Evolutionary conservation across 176 grass and related monocot genomes (phyloP).

Genomic region (Stipa capillata): DNA sequence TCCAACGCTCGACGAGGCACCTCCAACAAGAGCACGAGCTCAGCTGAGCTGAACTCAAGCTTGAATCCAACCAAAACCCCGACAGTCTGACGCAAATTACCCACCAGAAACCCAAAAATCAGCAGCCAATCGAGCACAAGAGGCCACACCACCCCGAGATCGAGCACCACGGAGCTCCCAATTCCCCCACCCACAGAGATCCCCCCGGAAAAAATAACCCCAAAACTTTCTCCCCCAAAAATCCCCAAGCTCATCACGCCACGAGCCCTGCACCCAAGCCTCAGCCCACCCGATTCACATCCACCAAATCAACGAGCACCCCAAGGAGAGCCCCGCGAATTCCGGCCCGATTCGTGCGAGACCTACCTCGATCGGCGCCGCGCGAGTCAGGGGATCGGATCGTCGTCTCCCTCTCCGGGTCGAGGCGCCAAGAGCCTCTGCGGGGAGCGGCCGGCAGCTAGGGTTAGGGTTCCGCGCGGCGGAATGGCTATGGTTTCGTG

Average conservation of each 20-base stretch:
- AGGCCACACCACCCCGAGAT: constrained; percentile 11
- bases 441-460: background rate
- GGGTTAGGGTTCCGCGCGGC: constrained; percentile 38
- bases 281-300: constrained; percentile 29
- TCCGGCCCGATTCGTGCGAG: constrained; percentile 34
- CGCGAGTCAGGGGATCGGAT: constrained; percentile 23
- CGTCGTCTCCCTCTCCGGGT: background rate
- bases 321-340: constrained; percentile 13
- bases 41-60: constrained; percentile 16
- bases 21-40: background rate
- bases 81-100: constrained; percentile 16
- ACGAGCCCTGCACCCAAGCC: background rate
- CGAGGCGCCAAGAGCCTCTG: constrained; percentile 1
- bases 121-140: background rate
- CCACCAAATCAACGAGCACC: background rate
- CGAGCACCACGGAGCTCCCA: constrained; percentile 33
- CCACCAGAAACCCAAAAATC: constrained; percentile 18
- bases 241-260: constrained; percentile 14
- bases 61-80: constrained; percentile 30
- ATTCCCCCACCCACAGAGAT: constrained; percentile 28
- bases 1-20: background rate
- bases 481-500: constrained; percentile 35
- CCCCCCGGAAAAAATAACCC: constrained; percentile 14
- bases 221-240: constrained; percentile 8
- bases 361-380: constrained; percentile 47